Percentiles rank a stretch among this genome's conserved stretches.
Evolutionary conservation across 2,329 filamentous ascomycete genomes (phyloP).

Genomic region (Acephala macrosclerotiorum): DNA sequence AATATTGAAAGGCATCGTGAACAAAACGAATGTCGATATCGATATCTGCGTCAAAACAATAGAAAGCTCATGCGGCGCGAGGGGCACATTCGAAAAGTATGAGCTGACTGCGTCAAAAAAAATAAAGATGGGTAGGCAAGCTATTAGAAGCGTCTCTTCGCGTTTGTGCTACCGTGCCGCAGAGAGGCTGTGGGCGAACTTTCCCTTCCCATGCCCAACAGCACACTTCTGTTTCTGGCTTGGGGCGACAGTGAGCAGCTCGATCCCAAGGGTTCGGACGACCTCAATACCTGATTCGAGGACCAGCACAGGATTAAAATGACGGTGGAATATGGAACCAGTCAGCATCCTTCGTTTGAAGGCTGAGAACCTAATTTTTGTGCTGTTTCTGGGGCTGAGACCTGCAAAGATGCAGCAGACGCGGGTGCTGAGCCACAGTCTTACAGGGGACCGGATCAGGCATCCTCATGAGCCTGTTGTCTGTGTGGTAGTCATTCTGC

Average conservation of each 20-base stretch:
- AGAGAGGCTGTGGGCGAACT: slow-evolving; percentile 22
- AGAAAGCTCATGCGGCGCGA: slow-evolving; percentile 2
- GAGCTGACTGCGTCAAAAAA: slow-evolving; percentile 10
- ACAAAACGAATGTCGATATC: not conserved
- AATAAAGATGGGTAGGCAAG: slow-evolving; percentile 4
- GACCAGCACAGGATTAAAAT: slow-evolving; percentile 18
- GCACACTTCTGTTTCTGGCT: slow-evolving; percentile 8
- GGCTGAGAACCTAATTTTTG: slow-evolving; percentile 21
- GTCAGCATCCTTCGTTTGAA: slow-evolving; percentile 22
- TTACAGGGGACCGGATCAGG: slow-evolving; percentile 16
- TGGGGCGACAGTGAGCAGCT: slow-evolving; percentile 4
- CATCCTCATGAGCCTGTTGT: not conserved
- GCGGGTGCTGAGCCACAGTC: slow-evolving; percentile 28
- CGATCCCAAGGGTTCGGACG: not conserved
- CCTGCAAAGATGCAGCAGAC: slow-evolving; percentile 13
- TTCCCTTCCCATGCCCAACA: slow-evolving; percentile 5
- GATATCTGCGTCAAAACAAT: not conserved
- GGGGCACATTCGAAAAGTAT: slow-evolving; percentile 11
- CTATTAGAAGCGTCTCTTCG: slow-evolving; percentile 19
- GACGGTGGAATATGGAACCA: slow-evolving; percentile 13
- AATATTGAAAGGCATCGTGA: slow-evolving; percentile 34
- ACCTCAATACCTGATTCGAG: slow-evolving; percentile 15
- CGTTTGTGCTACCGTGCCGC: slow-evolving; percentile 21
- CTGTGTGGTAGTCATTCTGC: not conserved
- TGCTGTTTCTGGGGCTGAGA: slow-evolving; percentile 24